phyloP scores from a whole-genome alignment of 2,329 filamentous ascomycete species.

The Neodidymelliopsis sp. region DNA sequence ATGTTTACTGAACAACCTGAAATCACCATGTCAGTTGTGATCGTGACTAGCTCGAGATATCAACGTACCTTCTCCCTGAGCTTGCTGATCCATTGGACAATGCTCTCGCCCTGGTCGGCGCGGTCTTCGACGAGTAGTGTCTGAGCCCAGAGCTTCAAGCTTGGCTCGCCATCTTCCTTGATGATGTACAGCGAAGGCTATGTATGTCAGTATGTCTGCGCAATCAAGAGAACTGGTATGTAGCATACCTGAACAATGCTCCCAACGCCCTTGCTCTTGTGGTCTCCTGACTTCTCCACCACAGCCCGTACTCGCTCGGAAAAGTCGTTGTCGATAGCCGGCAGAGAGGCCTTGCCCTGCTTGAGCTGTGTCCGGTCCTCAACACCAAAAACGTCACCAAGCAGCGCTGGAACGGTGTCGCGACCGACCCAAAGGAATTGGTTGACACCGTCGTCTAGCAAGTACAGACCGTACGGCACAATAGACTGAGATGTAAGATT shows the following conservation, averaged over 20 bases:
- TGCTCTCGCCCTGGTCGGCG: conserved; percentile 90
- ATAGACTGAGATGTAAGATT: conserved; percentile 90
- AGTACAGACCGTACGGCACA: conserved; percentile 88
- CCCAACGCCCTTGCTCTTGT: conserved; percentile 84
- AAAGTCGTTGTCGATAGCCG: conserved; percentile 93
- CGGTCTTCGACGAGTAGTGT: conserved; percentile 94
- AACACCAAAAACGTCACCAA: conserved; percentile 89
- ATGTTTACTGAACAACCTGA: conserved; percentile 48
- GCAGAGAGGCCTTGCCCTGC: conserved; percentile 87
- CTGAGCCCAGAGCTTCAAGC: conserved; percentile 94
- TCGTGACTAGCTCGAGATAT: neutral
- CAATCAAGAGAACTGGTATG: too few species aligned
- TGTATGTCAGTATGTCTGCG: too few species aligned
- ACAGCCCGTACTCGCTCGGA: conserved; percentile 88
- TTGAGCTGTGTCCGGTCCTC: conserved; percentile 83
- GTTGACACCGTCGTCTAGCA: conserved; percentile 96
- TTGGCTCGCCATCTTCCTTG: conserved; percentile 94
- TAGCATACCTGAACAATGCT: conserved; percentile 95
- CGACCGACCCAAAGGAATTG: conserved; percentile 97
- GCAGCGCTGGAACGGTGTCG: conserved; percentile 87
- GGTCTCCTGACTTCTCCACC: conserved; percentile 89
- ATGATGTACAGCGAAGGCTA: conserved; percentile 92
- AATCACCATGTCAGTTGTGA: conserved; percentile 4
- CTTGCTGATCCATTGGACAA: conserved; percentile 90
- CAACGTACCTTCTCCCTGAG: conserved; percentile 88